Conservation (phyloP, 768 basidiomycete species). For the Trametes meyenii region DNA sequence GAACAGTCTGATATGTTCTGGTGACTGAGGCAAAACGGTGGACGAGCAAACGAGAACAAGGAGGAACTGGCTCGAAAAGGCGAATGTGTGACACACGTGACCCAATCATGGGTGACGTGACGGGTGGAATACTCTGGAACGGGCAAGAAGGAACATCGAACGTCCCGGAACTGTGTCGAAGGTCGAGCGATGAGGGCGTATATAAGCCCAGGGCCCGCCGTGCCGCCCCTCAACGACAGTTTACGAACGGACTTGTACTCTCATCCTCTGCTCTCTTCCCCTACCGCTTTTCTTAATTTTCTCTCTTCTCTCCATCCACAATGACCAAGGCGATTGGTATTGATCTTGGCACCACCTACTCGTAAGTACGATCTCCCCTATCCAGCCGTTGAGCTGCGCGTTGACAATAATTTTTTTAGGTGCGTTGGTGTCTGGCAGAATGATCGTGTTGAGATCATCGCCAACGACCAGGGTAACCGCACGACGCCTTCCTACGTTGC, state of each 20-base stretch:
- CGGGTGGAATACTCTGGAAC: constrained; percentile 26
- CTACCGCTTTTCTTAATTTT: constrained; percentile 18
- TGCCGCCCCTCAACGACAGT: constrained; percentile 22
- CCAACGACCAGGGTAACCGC: constrained; percentile 93
- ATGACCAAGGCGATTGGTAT: constrained; percentile 81
- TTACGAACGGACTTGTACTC: constrained; percentile 22
- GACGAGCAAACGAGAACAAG: constrained; percentile 8
- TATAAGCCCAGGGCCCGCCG: constrained; percentile 27
- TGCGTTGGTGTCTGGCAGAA: constrained; percentile 99
- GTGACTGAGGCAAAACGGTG: neutral
- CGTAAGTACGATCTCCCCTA: constrained; percentile 50
- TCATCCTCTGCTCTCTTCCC: constrained; percentile 22
- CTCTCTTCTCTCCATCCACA: constrained; percentile 14
- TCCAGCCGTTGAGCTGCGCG: neutral
- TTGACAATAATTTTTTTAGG: constrained; percentile 43
- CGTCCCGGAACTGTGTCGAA: constrained; percentile 34
- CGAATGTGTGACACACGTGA: constrained; percentile 17
- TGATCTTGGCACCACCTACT: constrained; percentile 92
- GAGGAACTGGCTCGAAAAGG: constrained; percentile 3
- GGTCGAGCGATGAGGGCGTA: constrained; percentile 9
- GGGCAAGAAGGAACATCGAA: constrained; percentile 26
- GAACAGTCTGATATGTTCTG: constrained; percentile 16
- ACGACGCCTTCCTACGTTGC: constrained; percentile 97
- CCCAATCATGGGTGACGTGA: constrained; percentile 12
- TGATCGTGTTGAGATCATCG: constrained; percentile 98